A percentile compares a stretch with the other conserved stretches of the same genome.
Evolutionary conservation across 176 grass and related monocot genomes (phyloP).

Genomic region (Poa annua): DNA sequence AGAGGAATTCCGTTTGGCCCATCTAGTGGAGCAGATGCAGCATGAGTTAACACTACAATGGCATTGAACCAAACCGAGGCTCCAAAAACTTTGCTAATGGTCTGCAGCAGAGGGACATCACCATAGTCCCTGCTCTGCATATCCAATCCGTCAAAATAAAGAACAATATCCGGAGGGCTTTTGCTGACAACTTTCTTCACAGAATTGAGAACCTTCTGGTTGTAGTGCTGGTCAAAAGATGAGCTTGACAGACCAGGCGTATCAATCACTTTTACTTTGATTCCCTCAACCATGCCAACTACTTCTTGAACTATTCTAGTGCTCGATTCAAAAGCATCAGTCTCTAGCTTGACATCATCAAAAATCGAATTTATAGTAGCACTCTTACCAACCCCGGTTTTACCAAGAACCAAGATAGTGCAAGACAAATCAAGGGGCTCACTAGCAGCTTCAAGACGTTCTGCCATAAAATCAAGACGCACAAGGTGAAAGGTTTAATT

Average conservation of each 20-base stretch:
- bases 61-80: slow-evolving; percentile 92
- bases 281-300: slow-evolving; percentile 73
- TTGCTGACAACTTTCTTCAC: slow-evolving; percentile 78
- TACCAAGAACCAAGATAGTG: slow-evolving; percentile 93
- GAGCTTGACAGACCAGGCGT: slow-evolving; percentile 88
- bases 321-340: slow-evolving; percentile 78
- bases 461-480: no score
- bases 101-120: slow-evolving; percentile 74
- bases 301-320: slow-evolving; percentile 78
- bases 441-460: slow-evolving; percentile 76
- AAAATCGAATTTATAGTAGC: slow-evolving; percentile 93
- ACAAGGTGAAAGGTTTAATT: no score
- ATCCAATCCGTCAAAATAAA: slow-evolving; percentile 95
- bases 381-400: slow-evolving; percentile 96
- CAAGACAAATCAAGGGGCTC: slow-evolving; percentile 81
- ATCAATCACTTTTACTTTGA: slow-evolving; percentile 87
- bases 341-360: slow-evolving; percentile 64
- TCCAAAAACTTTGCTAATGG: slow-evolving; percentile 79
- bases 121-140: slow-evolving; percentile 83
- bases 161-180: slow-evolving; percentile 85
- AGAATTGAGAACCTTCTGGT: slow-evolving; percentile 81
- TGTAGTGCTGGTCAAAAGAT: slow-evolving; percentile 68
- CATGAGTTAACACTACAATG: slow-evolving; percentile 91
- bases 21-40: slow-evolving; percentile 91
- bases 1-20: slow-evolving; percentile 80